Evolutionary conservation across 2,329 filamentous ascomycete species (phyloP), one percentile per base, ranked within the genome.

Genomic region (Pseudocercospora crystallina): DNA sequence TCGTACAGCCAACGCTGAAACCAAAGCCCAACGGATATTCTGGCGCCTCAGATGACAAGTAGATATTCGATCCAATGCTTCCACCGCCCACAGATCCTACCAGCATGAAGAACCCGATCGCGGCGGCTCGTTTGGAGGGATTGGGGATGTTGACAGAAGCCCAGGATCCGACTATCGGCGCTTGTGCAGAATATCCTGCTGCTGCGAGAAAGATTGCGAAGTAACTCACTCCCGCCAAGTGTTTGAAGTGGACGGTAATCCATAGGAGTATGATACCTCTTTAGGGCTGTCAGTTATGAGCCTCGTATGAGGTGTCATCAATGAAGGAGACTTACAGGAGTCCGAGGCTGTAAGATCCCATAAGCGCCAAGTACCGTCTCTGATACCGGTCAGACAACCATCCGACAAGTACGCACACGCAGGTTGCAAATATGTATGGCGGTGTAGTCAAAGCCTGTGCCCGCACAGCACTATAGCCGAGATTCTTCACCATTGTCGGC

Each of bases 1-100:
- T 30, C 2, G 41, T 45, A 31, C 48, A 51, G 2, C 40, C 48
- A n/a, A 51, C 48, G n/a, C 41, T 45, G 29, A 51, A 51, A 4
- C 35, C 48, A 36, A 51, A 51, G 3, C 48, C 48, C 15, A 51
- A 29, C 11, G 48, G 41, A 26, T 51, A 51, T 7, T 39, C 35
- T 12, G 48, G 48, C 29, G 48, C 48, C 26, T 51, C 9, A n/a
- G 48, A 39, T 29, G 41, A 41, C 9, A 51, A 32, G 20, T 45
- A 51, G n/a, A 51, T 51, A 15, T 51, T 51, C 7, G 41, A 45
- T n/a, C 48, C 48, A 38, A 51, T 51, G 33, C 48, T 51, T 5
- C 48, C 48, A 13, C 48, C 48, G 12, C 48, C 48, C 5, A 45
- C 41, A 13, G 41, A 45, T 5, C 48, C 48, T 8, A 45, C 34